These are phyloP conservation scores for Paecilomyces sp. DNA, from an alignment of 2,329 filamentous ascomycete genomes.

Conservation along the genomic window DNA sequence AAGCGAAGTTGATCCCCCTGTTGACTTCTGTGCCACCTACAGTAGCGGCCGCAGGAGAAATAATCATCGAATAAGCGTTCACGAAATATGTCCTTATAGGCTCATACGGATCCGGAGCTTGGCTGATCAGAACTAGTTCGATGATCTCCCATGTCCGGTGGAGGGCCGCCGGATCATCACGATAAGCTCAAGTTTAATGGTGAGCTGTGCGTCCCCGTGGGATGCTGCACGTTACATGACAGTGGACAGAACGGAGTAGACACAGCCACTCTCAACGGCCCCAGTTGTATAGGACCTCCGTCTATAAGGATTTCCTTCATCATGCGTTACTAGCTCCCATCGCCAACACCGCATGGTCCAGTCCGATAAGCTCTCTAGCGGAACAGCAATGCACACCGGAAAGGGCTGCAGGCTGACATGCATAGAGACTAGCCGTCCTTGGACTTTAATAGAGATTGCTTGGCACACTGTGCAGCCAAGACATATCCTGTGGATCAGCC, in stretches of 20 bases:
- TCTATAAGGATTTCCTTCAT: neutral
- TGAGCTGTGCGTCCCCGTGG: neutral
- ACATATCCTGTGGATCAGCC: conserved; percentile 27
- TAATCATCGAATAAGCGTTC: neutral
- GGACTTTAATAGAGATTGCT: conserved; percentile 18
- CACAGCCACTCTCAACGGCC: neutral
- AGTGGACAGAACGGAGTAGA: no score
- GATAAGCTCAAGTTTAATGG: neutral
- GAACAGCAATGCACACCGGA: neutral
- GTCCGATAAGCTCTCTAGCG: neutral
- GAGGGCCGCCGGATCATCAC: neutral
- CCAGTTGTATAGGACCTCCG: neutral
- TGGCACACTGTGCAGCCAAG: conserved; percentile 26
- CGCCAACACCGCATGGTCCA: neutral
- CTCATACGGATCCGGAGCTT: neutral
- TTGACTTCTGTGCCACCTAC: neutral
- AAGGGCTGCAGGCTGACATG: neutral
- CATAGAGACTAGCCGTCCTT: neutral
- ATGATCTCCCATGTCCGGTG: neutral
- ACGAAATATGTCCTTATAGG: neutral
- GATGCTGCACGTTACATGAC: neutral
- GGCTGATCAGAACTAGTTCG: neutral
- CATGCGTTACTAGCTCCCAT: neutral
- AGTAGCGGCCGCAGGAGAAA: neutral
- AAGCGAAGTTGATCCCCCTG: neutral